Percentiles rank a stretch among this genome's conserved stretches.
Evolutionary conservation across 805 yeast genomes (phyloP).

Genomic region (Candida silvicultrix): DNA sequence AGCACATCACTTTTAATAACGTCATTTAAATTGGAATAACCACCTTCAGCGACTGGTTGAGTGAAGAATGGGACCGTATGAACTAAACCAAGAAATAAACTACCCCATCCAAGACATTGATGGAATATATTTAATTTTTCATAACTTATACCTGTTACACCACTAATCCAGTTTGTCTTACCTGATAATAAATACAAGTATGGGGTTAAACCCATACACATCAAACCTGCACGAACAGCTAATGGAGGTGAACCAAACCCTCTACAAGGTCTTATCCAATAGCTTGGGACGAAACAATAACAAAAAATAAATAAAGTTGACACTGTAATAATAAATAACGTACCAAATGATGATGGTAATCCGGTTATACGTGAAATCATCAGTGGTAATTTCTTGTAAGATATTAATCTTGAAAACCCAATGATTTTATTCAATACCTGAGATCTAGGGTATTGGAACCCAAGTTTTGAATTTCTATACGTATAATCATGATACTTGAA

Average conservation of each 20-base stretch:
- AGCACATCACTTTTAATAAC: constrained; percentile 18
- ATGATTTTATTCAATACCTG: constrained; percentile 12
- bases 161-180: constrained; percentile 42
- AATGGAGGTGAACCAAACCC: constrained; percentile 58
- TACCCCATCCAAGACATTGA: constrained; percentile 33
- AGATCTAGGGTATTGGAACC: background rate
- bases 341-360: constrained; percentile 30
- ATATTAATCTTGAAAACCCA: constrained; percentile 25
- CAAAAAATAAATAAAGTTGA: constrained; percentile 29
- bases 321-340: constrained; percentile 25
- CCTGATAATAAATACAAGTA: constrained; percentile 45
- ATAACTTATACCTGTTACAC: constrained; percentile 46
- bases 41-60: constrained; percentile 44
- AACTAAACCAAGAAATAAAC: constrained; percentile 37
- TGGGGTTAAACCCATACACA: constrained; percentile 45
- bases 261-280: constrained; percentile 43
- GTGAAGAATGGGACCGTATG: constrained; percentile 45
- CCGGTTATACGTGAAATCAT: constrained; percentile 29
- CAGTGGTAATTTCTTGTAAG: constrained; percentile 28
- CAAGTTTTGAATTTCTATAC: constrained; percentile 12
- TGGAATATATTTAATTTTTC: constrained; percentile 49
- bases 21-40: constrained; percentile 23
- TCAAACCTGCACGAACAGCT: constrained; percentile 45
- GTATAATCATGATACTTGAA: constrained; percentile 12
- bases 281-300: constrained; percentile 36